Conservation (phyloP, 192 early-diverging fungal genomes). For the Chytriomyces sp. region DNA sequence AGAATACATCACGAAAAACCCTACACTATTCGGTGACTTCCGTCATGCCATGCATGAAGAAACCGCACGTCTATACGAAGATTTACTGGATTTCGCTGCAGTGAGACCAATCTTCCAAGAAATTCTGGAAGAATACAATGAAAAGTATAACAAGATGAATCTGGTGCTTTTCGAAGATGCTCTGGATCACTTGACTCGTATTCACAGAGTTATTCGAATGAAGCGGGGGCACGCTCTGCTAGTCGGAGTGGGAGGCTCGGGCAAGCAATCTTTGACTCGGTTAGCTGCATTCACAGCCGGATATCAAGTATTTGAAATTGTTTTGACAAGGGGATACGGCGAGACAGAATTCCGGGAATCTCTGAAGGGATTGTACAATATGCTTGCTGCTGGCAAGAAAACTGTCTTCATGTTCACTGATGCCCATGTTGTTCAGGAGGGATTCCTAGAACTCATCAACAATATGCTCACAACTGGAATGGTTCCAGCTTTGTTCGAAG, state of each 20-base stretch:
- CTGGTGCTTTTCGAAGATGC: constrained; percentile 67
- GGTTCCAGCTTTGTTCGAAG: constrained; percentile 63
- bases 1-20: constrained; percentile 56
- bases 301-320: constrained; percentile 60
- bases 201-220: constrained; percentile 59
- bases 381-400: constrained; percentile 52
- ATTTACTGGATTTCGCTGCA: constrained; percentile 61
- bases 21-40: constrained; percentile 63
- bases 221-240: constrained; percentile 60
- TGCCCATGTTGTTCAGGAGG: constrained; percentile 65
- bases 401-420: constrained; percentile 66
- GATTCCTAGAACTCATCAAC: constrained; percentile 65
- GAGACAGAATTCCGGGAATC: constrained; percentile 60
- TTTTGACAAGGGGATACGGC: constrained; percentile 59
- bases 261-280: constrained; percentile 60
- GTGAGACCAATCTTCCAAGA: constrained; percentile 63
- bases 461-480: constrained; percentile 66
- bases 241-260: constrained; percentile 65
- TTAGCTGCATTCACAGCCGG: constrained; percentile 61
- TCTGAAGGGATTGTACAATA: constrained; percentile 53
- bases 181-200: constrained; percentile 58
- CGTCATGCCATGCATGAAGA: constrained; percentile 63
- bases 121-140: constrained; percentile 65
- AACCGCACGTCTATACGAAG: constrained; percentile 58
- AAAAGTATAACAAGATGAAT: constrained; percentile 63